These are phyloP conservation scores for Epichloe brachyelytri DNA, from an alignment of 2,329 filamentous ascomycete species.

Conservation along the genomic window DNA sequence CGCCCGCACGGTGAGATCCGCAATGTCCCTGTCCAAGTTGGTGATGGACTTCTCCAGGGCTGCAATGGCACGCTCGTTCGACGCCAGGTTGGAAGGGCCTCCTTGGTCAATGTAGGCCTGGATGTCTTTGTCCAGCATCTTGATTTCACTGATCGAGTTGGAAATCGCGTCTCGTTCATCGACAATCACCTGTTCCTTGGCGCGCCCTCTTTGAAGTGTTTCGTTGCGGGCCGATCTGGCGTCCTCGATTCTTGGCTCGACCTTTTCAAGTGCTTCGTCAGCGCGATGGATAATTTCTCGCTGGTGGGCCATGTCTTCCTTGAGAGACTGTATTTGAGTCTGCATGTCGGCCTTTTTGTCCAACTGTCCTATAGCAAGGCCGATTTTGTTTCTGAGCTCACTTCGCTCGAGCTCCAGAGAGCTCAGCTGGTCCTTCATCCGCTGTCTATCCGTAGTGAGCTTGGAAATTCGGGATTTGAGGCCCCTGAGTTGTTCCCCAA, in stretches of 20 bases:
- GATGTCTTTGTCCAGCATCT: constrained; percentile 64
- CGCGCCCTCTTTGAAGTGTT: constrained; percentile 54
- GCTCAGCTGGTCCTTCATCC: constrained; percentile 53
- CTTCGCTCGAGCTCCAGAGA: constrained; percentile 64
- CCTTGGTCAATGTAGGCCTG: constrained; percentile 64
- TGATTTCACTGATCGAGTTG: constrained; percentile 65
- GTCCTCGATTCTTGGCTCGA: constrained; percentile 64
- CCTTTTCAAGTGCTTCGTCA: constrained; percentile 59
- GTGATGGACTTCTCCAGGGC: constrained; percentile 53
- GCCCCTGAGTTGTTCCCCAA: constrained; percentile 53
- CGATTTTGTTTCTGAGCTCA: constrained; percentile 61
- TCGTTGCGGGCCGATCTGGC: constrained; percentile 69
- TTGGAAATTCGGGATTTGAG: constrained; percentile 53
- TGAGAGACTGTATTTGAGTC: constrained; percentile 60
- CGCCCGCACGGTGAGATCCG: constrained; percentile 51
- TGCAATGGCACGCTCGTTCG: constrained; percentile 57
- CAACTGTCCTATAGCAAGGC: constrained; percentile 56
- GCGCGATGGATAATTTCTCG: constrained; percentile 55
- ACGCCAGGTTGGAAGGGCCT: constrained; percentile 57
- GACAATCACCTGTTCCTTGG: constrained; percentile 59
- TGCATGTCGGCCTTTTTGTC: constrained; percentile 67
- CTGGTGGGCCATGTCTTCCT: constrained; percentile 53
- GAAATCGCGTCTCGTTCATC: constrained; percentile 59
- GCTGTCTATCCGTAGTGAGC: constrained; percentile 57
- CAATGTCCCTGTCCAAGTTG: constrained; percentile 54